Evolutionary conservation across 768 basidiomycete genomes (phyloP).

Genomic region (Crucibulum laeve): DNA sequence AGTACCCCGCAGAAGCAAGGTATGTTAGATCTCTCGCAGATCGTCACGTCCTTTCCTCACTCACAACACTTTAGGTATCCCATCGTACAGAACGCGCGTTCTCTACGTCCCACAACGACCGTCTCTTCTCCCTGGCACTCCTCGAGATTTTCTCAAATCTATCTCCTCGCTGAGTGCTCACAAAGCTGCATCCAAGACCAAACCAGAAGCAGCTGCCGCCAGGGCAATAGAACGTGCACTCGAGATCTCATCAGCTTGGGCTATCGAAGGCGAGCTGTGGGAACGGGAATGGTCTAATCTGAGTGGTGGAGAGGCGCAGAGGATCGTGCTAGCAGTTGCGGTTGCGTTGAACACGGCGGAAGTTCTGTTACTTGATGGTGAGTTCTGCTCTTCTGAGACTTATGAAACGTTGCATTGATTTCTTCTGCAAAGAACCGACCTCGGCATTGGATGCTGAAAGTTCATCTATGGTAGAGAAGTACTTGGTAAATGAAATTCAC

Average conservation of each 20-base stretch:
- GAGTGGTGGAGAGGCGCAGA: slow-evolving; percentile 85
- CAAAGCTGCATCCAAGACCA: slow-evolving; percentile 19
- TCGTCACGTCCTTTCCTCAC: slow-evolving; percentile 1
- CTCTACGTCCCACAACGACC: slow-evolving; percentile 88
- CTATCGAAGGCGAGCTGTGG: slow-evolving; percentile 67
- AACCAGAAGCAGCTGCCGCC: slow-evolving; percentile 8
- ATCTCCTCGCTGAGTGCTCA: slow-evolving; percentile 52
- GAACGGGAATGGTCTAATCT: slow-evolving; percentile 73
- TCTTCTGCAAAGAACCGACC: slow-evolving; percentile 64
- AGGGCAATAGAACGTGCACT: slow-evolving; percentile 33
- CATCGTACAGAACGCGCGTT: slow-evolving; percentile 71
- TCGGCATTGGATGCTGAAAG: slow-evolving; percentile 78
- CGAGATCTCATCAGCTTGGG: slow-evolving; percentile 61
- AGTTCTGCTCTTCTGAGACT: slow-evolving; percentile 11
- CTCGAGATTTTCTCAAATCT: slow-evolving; percentile 61
- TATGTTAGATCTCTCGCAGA: slow-evolving; percentile 15
- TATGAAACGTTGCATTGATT: neutral
- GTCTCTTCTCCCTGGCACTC: slow-evolving; percentile 79
- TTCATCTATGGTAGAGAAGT: slow-evolving; percentile 61
- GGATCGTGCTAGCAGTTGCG: slow-evolving; percentile 75
- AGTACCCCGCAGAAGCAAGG: slow-evolving; percentile 51
- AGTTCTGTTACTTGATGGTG: slow-evolving; percentile 77
- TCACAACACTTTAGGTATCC: slow-evolving; percentile 44
- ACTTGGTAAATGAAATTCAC: slow-evolving; percentile 48
- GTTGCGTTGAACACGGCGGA: slow-evolving; percentile 73